A percentile compares a stretch with the other conserved stretches of the same genome.
Conservation (phyloP, 139 green algal genomes). For the Chlorella sp. region DNA sequence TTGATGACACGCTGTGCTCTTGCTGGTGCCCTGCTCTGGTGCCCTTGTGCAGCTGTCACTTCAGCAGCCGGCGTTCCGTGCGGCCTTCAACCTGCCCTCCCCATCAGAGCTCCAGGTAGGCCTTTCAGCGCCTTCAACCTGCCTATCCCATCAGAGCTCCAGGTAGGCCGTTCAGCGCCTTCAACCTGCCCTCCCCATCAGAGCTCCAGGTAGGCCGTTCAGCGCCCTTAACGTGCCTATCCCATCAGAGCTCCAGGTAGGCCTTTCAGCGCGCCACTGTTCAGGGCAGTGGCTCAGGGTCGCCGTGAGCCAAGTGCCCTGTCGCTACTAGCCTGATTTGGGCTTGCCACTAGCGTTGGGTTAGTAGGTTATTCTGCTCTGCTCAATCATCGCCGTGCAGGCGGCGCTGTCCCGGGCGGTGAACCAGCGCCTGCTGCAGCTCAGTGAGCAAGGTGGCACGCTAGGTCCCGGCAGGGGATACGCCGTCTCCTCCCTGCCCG, state of each 20-base stretch:
- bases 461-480: constrained; percentile 7
- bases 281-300: too few relatives aligned
- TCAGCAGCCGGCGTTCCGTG: constrained; percentile 12
- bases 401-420: neutral
- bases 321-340: too few relatives aligned
- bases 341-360: too few relatives aligned
- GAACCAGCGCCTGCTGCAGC: constrained; percentile 7
- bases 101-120: constrained; percentile 7
- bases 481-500: constrained; percentile 4
- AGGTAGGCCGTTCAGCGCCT: too few relatives aligned
- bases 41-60: constrained; percentile 14
- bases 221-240: too few relatives aligned
- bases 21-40: neutral
- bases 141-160: too few relatives aligned
- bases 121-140: too few relatives aligned
- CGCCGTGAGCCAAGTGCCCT: too few relatives aligned
- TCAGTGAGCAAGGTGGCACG: neutral
- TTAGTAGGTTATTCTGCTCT: too few relatives aligned
- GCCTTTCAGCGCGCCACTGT: too few relatives aligned
- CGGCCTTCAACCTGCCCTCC: constrained; percentile 11
- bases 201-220: constrained; percentile 8
- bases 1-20: too few relatives aligned
- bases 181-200: constrained; percentile 10
- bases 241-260: too few relatives aligned
- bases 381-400: constrained; percentile 13